Base-by-base conservation (phyloP, 1,139 yeast genomes). In the Chernovozyma aurita region DNA sequence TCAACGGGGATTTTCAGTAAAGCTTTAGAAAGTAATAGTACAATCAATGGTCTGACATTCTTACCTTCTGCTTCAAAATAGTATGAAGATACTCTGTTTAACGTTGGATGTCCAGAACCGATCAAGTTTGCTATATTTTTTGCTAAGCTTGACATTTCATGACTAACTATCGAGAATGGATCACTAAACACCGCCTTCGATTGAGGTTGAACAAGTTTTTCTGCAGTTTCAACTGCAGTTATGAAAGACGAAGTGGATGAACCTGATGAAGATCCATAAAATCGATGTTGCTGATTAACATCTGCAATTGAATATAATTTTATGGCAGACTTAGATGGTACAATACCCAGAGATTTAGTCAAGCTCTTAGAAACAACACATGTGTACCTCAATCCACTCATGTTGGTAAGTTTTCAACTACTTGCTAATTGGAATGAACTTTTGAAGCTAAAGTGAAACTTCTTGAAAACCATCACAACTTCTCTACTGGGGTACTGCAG, bases 31-130 rank as follows among this genome's bases (percentile, higher is more conserved):
- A 92, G 66, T 35, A 92, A 64, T 40, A 92, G 66, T 15, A 92
- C 97, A 44, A 92, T 76, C 49, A 92, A 64, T 2, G 99, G 99
- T 41, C 99, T 74, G 21, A 94, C 87, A 53, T 88, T 95, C 61
- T 92, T 92, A 8, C 98, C 98, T 55, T 90, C 96, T 16, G 94
- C 86, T 59, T 90, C 96, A 50, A 94, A 90, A 61, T 92, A 92
- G 62, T 94, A 92, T 33, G 90, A 79, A 18, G 95, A 83, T 4
- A 90, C 95, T 48, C 95, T 71, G 59, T 90, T 88, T 41, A 92
- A 70, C 4, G 94, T 82, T 1, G 97, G 97, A 53, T 90, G 96
- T 6, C 95, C 95, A 0, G 95, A 83, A 1, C 97, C 97, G 40
- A 92, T 80, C 41, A 92, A 70, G 24, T 73, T 67, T 33, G 95